phyloP scores from a whole-genome alignment of 257 asterid species.

The Salvia hispanica region DNA sequence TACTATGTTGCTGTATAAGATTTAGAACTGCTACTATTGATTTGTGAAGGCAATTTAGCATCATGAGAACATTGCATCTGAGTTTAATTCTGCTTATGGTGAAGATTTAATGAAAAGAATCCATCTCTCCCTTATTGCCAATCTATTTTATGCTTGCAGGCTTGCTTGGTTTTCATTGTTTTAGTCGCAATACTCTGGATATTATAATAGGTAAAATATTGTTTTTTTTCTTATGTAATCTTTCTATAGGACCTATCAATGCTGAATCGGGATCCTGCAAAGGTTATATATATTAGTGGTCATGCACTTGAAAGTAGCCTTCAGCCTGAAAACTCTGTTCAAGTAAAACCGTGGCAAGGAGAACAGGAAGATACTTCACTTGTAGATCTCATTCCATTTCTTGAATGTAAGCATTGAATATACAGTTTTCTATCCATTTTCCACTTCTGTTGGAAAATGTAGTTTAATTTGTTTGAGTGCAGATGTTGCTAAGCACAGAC shows the following conservation, averaged over 20 bases:
- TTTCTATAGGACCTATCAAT: conserved; percentile 76
- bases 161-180: conserved; percentile 2
- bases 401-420: conserved; percentile 67
- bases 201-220: background rate
- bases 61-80: background rate
- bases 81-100: background rate
- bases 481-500: conserved; percentile 82
- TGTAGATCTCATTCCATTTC: conserved; percentile 86
- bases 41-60: background rate
- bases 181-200: background rate
- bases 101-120: background rate
- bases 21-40: background rate
- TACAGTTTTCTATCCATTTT: background rate
- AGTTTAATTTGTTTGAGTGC: conserved; percentile 36
- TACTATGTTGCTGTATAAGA: background rate
- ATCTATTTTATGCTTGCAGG: background rate
- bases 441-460: background rate
- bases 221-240: conserved; percentile 25
- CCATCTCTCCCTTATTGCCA: background rate
- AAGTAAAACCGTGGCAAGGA: conserved; percentile 77
- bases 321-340: conserved; percentile 76
- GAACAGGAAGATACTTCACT: conserved; percentile 83
- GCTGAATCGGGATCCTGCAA: conserved; percentile 87
- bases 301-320: conserved; percentile 80
- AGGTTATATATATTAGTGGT: conserved; percentile 72